A percentile compares a stretch with the other conserved stretches of the same genome.
Conservation (phyloP, 345 rosid species). For the Citrus hindsii region DNA sequence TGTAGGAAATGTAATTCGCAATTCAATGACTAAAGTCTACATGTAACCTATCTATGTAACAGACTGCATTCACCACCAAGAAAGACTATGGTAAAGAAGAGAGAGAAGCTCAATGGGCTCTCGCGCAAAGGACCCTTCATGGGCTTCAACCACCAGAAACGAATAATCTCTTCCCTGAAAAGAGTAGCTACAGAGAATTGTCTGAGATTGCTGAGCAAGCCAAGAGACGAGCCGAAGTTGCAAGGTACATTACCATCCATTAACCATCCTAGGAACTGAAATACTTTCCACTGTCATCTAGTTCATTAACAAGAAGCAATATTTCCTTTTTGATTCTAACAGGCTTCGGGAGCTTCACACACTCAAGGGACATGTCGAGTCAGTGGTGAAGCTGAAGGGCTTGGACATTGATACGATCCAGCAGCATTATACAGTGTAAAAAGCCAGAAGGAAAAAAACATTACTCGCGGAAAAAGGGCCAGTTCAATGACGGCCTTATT, state of each 20-base stretch:
- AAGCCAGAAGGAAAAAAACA: background rate
- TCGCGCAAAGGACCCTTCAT: conserved; percentile 73
- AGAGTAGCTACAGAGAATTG: conserved; percentile 63
- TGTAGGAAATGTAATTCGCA: background rate
- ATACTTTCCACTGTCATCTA: background rate
- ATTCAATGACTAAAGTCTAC: background rate
- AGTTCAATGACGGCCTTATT: conserved; percentile 5
- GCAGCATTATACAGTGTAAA: conserved; percentile 76
- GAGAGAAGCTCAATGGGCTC: conserved; percentile 95
- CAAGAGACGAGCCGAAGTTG: conserved; percentile 81
- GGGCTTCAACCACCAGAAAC: conserved; percentile 74
- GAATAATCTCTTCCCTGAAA: conserved; percentile 39
- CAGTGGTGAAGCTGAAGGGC: conserved; percentile 85
- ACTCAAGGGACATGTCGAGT: conserved; percentile 85
- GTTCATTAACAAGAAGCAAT: background rate
- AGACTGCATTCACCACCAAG: conserved; percentile 92
- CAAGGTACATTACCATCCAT: conserved; percentile 45
- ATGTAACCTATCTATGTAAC: background rate
- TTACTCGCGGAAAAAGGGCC: conserved; percentile 2
- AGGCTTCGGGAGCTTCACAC: conserved; percentile 86
- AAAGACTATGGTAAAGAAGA: conserved; percentile 84
- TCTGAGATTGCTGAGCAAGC: conserved; percentile 91
- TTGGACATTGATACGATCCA: conserved; percentile 73
- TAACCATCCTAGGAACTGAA: background rate
- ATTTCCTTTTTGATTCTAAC: background rate